A percentile compares a stretch with the other conserved stretches of the same genome.
These are phyloP conservation scores for Penicillium roqueforti DNA, from an alignment of 495 filamentous ascomycete species.

Conservation along the genomic window DNA sequence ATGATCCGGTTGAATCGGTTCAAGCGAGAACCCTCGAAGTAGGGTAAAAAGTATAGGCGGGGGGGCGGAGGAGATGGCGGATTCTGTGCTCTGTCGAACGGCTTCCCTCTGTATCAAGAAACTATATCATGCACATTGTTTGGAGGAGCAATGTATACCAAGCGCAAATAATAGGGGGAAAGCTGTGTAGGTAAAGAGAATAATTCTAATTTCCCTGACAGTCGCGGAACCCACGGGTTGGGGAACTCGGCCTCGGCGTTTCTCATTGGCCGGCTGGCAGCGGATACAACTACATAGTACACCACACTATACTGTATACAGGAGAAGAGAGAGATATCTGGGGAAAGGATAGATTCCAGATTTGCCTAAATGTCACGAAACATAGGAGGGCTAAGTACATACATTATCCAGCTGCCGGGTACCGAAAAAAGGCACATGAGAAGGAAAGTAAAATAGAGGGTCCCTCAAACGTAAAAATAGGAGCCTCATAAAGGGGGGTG, in stretches of 20 bases:
- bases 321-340: not conserved
- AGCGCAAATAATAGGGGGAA: slow-evolving; percentile 7
- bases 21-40: slow-evolving; percentile 8
- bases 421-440: slow-evolving; percentile 31
- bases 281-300: not conserved
- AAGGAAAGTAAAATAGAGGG: slow-evolving; percentile 24
- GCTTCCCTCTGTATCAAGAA: slow-evolving; percentile 21
- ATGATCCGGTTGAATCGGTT: slow-evolving; percentile 12
- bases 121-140: slow-evolving; percentile 27
- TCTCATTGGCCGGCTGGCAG: slow-evolving; percentile 29
- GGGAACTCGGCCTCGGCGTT: slow-evolving; percentile 20
- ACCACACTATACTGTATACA: not conserved
- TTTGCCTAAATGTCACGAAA: slow-evolving; percentile 14
- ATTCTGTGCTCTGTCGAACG: slow-evolving; percentile 27
- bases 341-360: slow-evolving; percentile 10
- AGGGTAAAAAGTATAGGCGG: slow-evolving; percentile 7
- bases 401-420: slow-evolving; percentile 44
- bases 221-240: slow-evolving; percentile 39
- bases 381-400: slow-evolving; percentile 42
- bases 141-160: slow-evolving; percentile 4
- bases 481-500: slow-evolving; percentile 11
- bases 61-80: slow-evolving; percentile 7
- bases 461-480: slow-evolving; percentile 10
- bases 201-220: slow-evolving; percentile 22
- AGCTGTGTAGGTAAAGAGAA: slow-evolving; percentile 9